These are phyloP conservation scores for Adansonia gregorii DNA, from an alignment of 441 rosid genomes.

Conservation along the genomic window DNA sequence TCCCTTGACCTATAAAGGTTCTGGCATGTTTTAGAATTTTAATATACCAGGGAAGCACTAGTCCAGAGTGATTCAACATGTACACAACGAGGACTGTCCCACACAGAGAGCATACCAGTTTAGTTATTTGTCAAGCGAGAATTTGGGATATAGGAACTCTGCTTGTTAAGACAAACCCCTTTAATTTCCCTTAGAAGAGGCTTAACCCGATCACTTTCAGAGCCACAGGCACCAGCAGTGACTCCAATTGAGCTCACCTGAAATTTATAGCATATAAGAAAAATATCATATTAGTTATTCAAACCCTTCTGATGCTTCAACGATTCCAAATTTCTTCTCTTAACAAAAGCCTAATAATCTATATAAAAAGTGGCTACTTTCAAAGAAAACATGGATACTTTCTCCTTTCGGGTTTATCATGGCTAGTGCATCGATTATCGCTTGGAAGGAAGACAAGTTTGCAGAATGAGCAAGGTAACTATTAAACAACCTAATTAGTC, in stretches of 20 bases:
- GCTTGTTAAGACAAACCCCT: conserved; percentile 44
- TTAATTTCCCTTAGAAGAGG: conserved; percentile 69
- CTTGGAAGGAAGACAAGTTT: neutral
- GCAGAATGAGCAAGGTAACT: neutral
- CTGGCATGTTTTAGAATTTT: too few species aligned
- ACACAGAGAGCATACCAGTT: too few species aligned
- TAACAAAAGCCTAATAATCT: neutral
- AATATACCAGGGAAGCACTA: too few species aligned
- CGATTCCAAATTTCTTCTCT: neutral
- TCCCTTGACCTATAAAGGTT: too few species aligned
- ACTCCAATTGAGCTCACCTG: conserved; percentile 91
- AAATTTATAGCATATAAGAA: conserved; percentile 27
- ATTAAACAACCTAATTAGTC: neutral
- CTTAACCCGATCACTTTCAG: conserved; percentile 63
- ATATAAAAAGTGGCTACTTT: neutral
- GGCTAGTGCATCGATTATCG: neutral
- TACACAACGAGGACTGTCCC: too few species aligned
- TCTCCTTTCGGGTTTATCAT: neutral
- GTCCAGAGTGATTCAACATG: too few species aligned
- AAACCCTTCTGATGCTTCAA: conserved; percentile 13
- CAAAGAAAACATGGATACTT: neutral
- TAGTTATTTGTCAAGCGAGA: too few species aligned
- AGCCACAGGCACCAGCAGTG: conserved; percentile 72
- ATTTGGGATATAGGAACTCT: neutral
- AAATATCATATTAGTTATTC: neutral